These are phyloP conservation scores for Trichoderma koningii DNA, from an alignment of 2,329 filamentous ascomycete genomes.

Conservation along the genomic window DNA sequence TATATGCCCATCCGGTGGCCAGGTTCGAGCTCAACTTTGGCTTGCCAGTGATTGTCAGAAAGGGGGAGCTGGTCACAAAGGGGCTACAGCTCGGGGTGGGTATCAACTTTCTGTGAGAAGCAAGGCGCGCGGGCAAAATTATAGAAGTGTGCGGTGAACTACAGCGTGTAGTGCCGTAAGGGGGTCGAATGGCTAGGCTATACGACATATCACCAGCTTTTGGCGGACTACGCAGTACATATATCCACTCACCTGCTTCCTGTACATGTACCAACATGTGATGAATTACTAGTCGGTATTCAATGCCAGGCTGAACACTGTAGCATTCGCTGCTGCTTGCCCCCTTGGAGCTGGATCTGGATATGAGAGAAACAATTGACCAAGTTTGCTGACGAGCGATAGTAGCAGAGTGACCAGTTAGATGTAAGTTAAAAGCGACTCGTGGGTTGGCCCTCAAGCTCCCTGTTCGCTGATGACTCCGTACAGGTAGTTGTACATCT, in stretches of 20 bases:
- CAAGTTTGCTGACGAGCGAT: not conserved
- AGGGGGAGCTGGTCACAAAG: slow-evolving; percentile 85
- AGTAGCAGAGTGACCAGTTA: too few relatives aligned
- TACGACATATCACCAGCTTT: not conserved
- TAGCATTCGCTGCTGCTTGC: too few relatives aligned
- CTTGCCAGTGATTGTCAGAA: slow-evolving; percentile 77
- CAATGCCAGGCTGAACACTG: too few relatives aligned
- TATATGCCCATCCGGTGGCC: slow-evolving; percentile 92
- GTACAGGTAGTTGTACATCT: too few relatives aligned
- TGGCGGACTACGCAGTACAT: not conserved
- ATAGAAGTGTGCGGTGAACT: not conserved
- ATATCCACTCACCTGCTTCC: slow-evolving; percentile 13
- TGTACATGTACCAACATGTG: not conserved
- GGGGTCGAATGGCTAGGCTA: not conserved
- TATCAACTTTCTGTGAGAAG: slow-evolving; percentile 81
- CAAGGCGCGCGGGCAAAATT: not conserved
- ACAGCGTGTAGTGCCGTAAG: not conserved
- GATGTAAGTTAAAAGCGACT: too few relatives aligned
- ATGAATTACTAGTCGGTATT: not conserved
- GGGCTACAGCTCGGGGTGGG: slow-evolving; percentile 94
- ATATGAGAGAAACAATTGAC: too few relatives aligned
- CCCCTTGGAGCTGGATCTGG: too few relatives aligned
- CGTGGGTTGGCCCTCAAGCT: too few relatives aligned
- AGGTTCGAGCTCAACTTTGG: slow-evolving; percentile 96
- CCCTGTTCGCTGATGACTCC: not conserved